phyloP scores from a whole-genome alignment of 2,329 filamentous ascomycete species.

The Beauveria varroae region DNA sequence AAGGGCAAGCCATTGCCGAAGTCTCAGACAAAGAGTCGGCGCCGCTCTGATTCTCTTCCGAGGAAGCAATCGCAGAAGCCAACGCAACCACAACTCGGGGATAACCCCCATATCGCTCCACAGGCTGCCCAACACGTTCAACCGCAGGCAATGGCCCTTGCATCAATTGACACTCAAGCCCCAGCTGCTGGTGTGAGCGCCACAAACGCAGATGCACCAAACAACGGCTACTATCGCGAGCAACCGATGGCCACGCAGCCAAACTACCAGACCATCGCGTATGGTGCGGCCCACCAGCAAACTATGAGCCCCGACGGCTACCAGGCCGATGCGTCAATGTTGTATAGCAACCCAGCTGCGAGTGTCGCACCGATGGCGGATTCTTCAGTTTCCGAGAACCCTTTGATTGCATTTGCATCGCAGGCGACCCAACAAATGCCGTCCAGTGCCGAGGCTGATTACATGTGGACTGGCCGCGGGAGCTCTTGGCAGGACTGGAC shows the following conservation, averaged over 20 bases:
- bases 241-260: slow-evolving; percentile 19
- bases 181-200: background rate
- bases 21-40: background rate
- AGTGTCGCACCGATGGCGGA: slow-evolving; percentile 18
- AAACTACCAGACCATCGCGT: slow-evolving; percentile 24
- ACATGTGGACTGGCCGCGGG: slow-evolving; percentile 27
- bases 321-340: slow-evolving; percentile 21
- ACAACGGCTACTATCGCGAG: slow-evolving; percentile 25
- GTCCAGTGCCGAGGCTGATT: slow-evolving; percentile 20
- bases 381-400: slow-evolving; percentile 24
- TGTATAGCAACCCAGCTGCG: slow-evolving; percentile 19
- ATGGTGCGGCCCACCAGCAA: slow-evolving; percentile 21
- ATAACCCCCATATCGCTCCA: background rate
- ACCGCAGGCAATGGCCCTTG: background rate
- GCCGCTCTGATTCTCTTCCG: background rate
- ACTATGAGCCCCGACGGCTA: slow-evolving; percentile 17
- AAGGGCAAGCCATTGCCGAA: slow-evolving; percentile 5
- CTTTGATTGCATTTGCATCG: slow-evolving; percentile 32
- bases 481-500: slow-evolving; percentile 51
- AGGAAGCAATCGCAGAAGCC: slow-evolving; percentile 3
- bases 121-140: background rate
- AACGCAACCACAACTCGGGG: background rate
- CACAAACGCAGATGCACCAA: slow-evolving; percentile 13
- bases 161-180: background rate
- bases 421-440: slow-evolving; percentile 30